phyloP scores from a whole-genome alignment of 106 monocot genomes.

The Agapanthus africanus region DNA sequence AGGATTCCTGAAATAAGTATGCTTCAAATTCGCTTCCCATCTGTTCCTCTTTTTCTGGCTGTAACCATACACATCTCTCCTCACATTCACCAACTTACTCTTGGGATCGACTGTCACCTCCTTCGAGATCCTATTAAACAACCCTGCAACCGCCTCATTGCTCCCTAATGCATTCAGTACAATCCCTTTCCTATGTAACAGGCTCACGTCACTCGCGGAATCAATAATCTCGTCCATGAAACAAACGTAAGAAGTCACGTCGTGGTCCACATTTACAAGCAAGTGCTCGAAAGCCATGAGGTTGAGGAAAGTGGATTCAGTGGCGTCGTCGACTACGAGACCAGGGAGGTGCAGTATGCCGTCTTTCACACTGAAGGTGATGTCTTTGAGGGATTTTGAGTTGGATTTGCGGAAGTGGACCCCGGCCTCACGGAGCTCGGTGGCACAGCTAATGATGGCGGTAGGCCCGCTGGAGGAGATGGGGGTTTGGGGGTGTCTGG shows the following conservation, averaged over 20 bases:
- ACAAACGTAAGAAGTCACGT: slow-evolving; percentile 12
- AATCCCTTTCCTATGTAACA: slow-evolving; percentile 6
- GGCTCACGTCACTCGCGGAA: slow-evolving; percentile 10
- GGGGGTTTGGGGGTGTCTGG: background rate
- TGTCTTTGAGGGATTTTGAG: background rate
- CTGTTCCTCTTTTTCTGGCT: background rate
- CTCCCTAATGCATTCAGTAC: slow-evolving; percentile 22
- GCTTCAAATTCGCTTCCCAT: background rate
- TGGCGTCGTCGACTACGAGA: slow-evolving; percentile 14
- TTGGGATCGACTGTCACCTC: background rate
- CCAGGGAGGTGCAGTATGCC: slow-evolving; percentile 15
- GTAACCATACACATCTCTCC: background rate
- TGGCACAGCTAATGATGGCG: background rate
- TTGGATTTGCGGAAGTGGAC: slow-evolving; percentile 10
- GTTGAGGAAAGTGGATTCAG: slow-evolving; percentile 26
- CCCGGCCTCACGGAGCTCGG: slow-evolving; percentile 22
- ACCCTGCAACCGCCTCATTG: slow-evolving; percentile 6
- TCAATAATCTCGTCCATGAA: slow-evolving; percentile 18
- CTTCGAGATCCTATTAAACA: background rate
- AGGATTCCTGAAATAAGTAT: background rate
- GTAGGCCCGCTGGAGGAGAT: too few species aligned
- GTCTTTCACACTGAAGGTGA: background rate
- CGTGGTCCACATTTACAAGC: slow-evolving; percentile 1
- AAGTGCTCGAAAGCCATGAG: slow-evolving; percentile 27
- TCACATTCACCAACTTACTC: background rate